A percentile compares a stretch with the other conserved stretches of the same genome.
Evolutionary conservation across 371 early-diverging fungal species (phyloP).

Genomic region (Choanephora cucurbitarum): DNA sequence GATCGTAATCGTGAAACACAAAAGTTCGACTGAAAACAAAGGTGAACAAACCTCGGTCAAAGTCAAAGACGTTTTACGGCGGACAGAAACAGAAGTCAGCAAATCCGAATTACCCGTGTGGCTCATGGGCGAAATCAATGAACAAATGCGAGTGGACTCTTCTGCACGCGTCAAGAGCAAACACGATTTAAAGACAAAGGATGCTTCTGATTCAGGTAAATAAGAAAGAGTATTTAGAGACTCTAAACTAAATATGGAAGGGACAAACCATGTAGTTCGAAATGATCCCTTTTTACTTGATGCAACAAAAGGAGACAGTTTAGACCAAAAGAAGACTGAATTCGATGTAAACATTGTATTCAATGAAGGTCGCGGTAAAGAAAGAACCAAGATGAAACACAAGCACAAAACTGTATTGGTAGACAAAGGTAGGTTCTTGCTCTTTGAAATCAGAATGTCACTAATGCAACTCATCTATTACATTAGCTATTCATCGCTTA

Average conservation of each 20-base stretch:
- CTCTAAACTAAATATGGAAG: not conserved
- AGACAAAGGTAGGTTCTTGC: slow-evolving; percentile 68
- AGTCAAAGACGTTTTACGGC: slow-evolving; percentile 70
- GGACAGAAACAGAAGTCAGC: slow-evolving; percentile 65
- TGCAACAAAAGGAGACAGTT: slow-evolving; percentile 32
- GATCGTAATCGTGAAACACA: slow-evolving; percentile 77
- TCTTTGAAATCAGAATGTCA: no score
- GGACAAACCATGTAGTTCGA: slow-evolving; percentile 17
- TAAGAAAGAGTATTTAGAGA: slow-evolving; percentile 1
- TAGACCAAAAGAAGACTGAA: slow-evolving; percentile 34
- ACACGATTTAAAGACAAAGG: slow-evolving; percentile 57
- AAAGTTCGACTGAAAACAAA: slow-evolving; percentile 41
- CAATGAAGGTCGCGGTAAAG: slow-evolving; percentile 46
- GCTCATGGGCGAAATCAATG: slow-evolving; percentile 68
- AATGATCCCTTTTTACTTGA: slow-evolving; percentile 40
- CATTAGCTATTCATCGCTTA: slow-evolving; percentile 58
- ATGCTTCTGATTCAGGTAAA: slow-evolving; percentile 47
- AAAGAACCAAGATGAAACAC: slow-evolving; percentile 62
- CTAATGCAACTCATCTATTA: no score
- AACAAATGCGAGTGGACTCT: slow-evolving; percentile 63
- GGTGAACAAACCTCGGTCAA: slow-evolving; percentile 60
- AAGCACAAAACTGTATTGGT: slow-evolving; percentile 69
- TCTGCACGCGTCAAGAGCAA: slow-evolving; percentile 52
- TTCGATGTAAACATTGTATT: slow-evolving; percentile 50
- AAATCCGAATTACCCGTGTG: slow-evolving; percentile 56